phyloP scores from a whole-genome alignment of 2,329 filamentous ascomycete species.

The Neofusicoccum sp. region DNA sequence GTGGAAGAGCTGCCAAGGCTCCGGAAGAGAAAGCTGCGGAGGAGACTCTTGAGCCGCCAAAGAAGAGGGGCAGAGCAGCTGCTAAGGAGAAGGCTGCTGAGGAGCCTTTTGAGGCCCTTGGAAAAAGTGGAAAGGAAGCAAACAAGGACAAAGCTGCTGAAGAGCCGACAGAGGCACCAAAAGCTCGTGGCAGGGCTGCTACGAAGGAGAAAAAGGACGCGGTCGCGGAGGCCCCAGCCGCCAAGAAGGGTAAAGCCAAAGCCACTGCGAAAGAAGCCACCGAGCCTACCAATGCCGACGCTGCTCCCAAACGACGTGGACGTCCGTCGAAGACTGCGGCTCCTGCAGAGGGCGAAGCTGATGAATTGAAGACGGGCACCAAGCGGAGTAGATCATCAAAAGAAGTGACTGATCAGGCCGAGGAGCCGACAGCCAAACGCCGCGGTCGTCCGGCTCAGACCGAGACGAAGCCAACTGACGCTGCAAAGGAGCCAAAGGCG shows the following conservation, averaged over 20 bases:
- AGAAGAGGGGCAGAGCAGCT: conserved; percentile 22
- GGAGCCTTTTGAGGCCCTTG: conserved; percentile 25
- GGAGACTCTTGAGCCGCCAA: conserved; percentile 10
- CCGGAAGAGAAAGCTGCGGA: background rate
- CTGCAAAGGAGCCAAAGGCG: background rate
- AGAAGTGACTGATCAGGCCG: conserved; percentile 9
- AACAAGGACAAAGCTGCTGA: background rate
- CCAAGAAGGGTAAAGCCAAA: background rate
- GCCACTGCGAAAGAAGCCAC: background rate
- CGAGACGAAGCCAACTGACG: background rate
- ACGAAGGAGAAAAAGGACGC: conserved; percentile 2
- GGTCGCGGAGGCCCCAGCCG: background rate
- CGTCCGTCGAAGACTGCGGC: conserved; percentile 1
- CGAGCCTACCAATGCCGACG: background rate
- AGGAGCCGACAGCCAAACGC: conserved; percentile 20
- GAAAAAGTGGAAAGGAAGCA: conserved; percentile 28
- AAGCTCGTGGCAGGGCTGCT: background rate
- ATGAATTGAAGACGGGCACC: background rate
- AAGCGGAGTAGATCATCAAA: conserved; percentile 4
- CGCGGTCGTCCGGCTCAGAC: conserved; percentile 12
- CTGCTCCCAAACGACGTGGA: conserved; percentile 2
- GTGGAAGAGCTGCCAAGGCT: conserved; percentile 18
- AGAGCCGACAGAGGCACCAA: conserved; percentile 3
- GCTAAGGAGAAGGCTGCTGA: conserved; percentile 15
- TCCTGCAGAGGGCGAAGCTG: background rate